Base-by-base conservation (phyloP, 2,329 filamentous ascomycete genomes). In the Plectosphaerella cucumerina region DNA sequence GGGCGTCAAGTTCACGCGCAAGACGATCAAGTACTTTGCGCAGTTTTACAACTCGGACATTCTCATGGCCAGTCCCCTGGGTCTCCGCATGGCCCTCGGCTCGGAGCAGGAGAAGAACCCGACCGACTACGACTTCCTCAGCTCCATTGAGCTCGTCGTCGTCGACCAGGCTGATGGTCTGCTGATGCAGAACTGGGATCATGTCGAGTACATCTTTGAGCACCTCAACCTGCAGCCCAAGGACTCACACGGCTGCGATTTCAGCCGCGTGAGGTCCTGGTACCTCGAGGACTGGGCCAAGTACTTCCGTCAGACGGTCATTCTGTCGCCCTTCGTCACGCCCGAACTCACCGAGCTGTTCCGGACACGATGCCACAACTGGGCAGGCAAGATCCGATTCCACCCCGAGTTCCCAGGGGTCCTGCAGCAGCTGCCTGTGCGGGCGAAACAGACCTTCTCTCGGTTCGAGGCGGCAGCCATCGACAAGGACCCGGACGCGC, bases 151-250 rank as follows among this genome's bases (percentile, higher is more conserved):
- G 70, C 70, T 99, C 48, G 85, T 94, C 31, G 78, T 97, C 44
- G 78, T 96, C 54, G 94, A 99, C 66, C 92, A 97, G 69, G 87
- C 90, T 12, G 92, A 97, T 68, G 91, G 91, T 0, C 81, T 97
- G 41, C 81, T 96, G 9, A 97, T 97, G 91, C 94, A 99, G 68
- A 97, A 96, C 67, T 97, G 93, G 92, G 91, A 97, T 62, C 93
- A 99, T 65, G 82, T 97, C 54, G 89, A 95, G 66, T 89, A 89
- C 65, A 88, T 97, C 60, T 92, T 97, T 63, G 85, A 90, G 56
- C 90, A 96, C 66, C 80, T 99, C 55, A 99, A 99, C 66, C 77
- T 88, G 20, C 90, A 96, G 61, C 93, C 94, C 35, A 90, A 87
- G 62, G 89, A 96, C 60, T 82, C 90, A 1, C 92, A 97, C 67